Base-by-base conservation (phyloP, 768 basidiomycete genomes). In the Rhodosporidiobolus odoratus region DNA sequence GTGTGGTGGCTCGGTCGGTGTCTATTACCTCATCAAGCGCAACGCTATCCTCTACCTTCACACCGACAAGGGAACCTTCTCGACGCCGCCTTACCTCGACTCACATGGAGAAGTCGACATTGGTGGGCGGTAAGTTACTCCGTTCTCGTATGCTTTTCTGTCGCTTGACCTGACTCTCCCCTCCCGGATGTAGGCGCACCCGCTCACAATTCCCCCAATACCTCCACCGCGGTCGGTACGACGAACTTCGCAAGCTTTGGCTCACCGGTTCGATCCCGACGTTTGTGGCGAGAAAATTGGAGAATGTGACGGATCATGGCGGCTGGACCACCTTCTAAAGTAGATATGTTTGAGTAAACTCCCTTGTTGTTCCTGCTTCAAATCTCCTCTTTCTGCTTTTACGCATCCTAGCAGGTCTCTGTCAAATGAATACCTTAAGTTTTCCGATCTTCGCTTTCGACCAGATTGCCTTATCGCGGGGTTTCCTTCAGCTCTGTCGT, bases 101-200 rank as follows among this genome's bases (percentile, higher is more conserved):
- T 85, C 86, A 1, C 96, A 98, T 70, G 96, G 95, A 1, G 96
- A 98, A 76, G 85, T 92, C 3, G 95, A 98, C 78, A 83, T 90
- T 19, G 89, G 89, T 4, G 91, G 95, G 88, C 87, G 91, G 93
- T 92, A 75, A 43, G 68, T 52, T 16, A 23, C 30, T 8, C 66
- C 84, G 77, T 56, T 54, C 37, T 37, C 48, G 58, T 37, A n/a
- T 57, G 37, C 25, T 35, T 53, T 21, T 27, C n/a, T 35, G 50
- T 23, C 25, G 40, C 48, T n/a, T 52, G 1, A 1, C 21, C 45
- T 35, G 56, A 63, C 57, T 13, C 19, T 3, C 12, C 30, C 50
- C 38, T 13, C 17, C 25, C n/a, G 43, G 21, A 3, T 1, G 1
- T 52, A 72, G 74, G 10, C 64, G 74, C 16, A 25, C 53, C 4